Conservation (phyloP, 495 filamentous ascomycete genomes). For the Lindgomyces ingoldianus region DNA sequence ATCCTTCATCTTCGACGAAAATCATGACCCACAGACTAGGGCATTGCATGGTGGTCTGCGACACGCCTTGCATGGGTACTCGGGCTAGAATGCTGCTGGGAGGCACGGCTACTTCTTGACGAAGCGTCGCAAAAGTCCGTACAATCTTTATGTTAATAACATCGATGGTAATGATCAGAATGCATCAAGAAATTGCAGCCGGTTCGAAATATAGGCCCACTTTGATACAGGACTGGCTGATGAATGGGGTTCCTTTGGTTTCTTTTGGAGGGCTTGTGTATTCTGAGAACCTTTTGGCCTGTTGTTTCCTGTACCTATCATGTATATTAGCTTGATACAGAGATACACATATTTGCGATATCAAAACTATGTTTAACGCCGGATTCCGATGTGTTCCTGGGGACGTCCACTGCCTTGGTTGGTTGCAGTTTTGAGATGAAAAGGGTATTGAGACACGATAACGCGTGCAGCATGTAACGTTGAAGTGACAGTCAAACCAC, state of each 20-base stretch:
- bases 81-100: constrained; percentile 24
- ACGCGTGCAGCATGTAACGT: background rate
- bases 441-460: background rate
- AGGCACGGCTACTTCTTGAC: constrained; percentile 26
- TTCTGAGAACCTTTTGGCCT: constrained; percentile 5
- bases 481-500: background rate
- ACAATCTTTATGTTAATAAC: constrained; percentile 15
- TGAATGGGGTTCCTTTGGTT: no score
- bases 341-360: background rate
- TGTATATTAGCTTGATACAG: constrained; percentile 24
- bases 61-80: constrained; percentile 8
- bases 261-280: background rate
- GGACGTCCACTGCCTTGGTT: background rate
- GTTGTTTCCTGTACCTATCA: constrained; percentile 6
- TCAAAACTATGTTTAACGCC: background rate
- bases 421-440: background rate
- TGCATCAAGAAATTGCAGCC: constrained; percentile 19
- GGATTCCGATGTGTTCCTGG: background rate
- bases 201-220: constrained; percentile 12
- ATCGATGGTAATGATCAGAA: background rate
- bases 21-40: constrained; percentile 1
- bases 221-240: constrained; percentile 10
- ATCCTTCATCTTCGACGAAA: constrained; percentile 31
- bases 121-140: constrained; percentile 15
- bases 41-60: constrained; percentile 27